phyloP scores from a whole-genome alignment of 2,329 filamentous ascomycete genomes.

The Diaporthe batatas region DNA sequence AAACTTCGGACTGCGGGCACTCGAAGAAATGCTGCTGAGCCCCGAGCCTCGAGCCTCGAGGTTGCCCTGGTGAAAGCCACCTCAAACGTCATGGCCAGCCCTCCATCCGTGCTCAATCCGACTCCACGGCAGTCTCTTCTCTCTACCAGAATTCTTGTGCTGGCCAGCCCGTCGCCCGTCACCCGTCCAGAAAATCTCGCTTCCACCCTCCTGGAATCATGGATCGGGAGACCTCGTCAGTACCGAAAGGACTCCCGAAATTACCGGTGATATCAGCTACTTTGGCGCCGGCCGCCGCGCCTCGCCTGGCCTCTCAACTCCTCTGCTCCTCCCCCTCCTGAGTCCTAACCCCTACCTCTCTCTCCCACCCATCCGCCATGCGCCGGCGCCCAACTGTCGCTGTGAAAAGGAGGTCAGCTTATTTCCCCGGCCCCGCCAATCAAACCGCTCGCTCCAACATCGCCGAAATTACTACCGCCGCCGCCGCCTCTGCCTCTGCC shows the following conservation, averaged over 20 bases:
- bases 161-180: not conserved
- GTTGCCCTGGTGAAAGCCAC: constrained; percentile 11
- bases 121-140: not conserved
- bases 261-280: constrained; percentile 29
- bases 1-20: not conserved
- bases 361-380: too few relatives aligned
- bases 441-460: constrained; percentile 17
- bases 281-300: constrained; percentile 5
- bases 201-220: constrained; percentile 24
- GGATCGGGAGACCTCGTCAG: constrained; percentile 11
- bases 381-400: constrained; percentile 4
- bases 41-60: not conserved
- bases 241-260: constrained; percentile 29
- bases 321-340: not conserved
- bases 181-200: constrained; percentile 21
- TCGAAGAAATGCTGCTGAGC: not conserved
- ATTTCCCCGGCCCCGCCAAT: constrained; percentile 38
- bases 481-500: not conserved
- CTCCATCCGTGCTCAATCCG: constrained; percentile 10
- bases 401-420: constrained; percentile 37
- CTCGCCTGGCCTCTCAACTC: not conserved
- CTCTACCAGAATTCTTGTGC: not conserved
- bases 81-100: constrained; percentile 25
- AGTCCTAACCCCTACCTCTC: too few relatives aligned
- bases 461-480: constrained; percentile 30